Conservation (phyloP, 179 eudicot genomes). For the Silene vulgaris region DNA sequence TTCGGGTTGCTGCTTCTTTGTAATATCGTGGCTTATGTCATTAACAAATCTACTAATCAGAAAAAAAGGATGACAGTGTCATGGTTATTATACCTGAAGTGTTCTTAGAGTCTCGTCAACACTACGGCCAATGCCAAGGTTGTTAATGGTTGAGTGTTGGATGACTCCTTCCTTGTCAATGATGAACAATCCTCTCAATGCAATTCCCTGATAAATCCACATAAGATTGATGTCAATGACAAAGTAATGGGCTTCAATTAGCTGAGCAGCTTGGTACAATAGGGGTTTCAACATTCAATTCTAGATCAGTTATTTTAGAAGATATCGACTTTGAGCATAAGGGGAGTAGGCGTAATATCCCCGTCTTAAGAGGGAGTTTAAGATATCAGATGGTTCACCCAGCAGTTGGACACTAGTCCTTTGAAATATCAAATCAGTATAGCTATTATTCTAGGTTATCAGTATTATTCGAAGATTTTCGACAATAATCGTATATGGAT, state of each 20-base stretch:
- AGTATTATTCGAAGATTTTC: too few relatives aligned
- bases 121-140: conserved; percentile 79
- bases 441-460: not conserved
- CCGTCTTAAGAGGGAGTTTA: too few relatives aligned
- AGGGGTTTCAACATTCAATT: too few relatives aligned
- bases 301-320: too few relatives aligned
- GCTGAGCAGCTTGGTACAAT: not conserved
- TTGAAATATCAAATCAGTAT: not conserved
- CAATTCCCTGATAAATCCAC: conserved; percentile 55
- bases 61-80: not conserved
- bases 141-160: conserved; percentile 92
- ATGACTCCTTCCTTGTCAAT: conserved; percentile 96
- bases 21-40: not conserved
- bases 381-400: too few relatives aligned
- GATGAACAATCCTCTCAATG: conserved; percentile 85
- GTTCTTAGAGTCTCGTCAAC: conserved; percentile 89
- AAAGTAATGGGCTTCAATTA: not conserved
- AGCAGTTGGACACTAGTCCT: too few relatives aligned
- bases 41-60: not conserved
- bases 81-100: conserved; percentile 56
- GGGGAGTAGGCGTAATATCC: not conserved
- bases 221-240: not conserved
- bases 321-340: not conserved
- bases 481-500: too few relatives aligned
- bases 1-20: not conserved